Evolutionary conservation across 2,329 filamentous ascomycete species (phyloP).

Genomic region (Phialophora expanda): DNA sequence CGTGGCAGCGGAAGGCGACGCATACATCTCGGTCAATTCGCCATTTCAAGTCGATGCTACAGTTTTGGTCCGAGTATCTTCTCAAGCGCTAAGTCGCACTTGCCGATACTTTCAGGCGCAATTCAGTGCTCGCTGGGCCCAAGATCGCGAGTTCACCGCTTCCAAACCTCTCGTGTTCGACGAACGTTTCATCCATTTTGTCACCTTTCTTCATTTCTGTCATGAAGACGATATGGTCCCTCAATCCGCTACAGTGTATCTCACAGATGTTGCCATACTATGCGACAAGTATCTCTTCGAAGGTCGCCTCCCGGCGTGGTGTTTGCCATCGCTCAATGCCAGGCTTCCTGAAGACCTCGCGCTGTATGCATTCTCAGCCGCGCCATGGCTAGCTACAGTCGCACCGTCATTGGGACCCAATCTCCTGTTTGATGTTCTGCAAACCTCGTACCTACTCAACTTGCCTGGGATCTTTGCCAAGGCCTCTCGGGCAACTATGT

Average conservation of each 20-base stretch:
- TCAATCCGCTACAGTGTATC: not conserved
- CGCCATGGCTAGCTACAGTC: not conserved
- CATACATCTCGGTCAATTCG: not conserved
- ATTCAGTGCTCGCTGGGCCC: not conserved
- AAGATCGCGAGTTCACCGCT: not conserved
- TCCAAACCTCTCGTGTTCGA: not conserved
- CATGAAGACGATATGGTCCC: not conserved
- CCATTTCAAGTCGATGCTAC: not conserved
- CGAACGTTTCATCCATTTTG: not conserved
- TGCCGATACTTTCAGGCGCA: not conserved
- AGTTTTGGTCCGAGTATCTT: slow-evolving; percentile 1
- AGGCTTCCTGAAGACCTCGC: not conserved
- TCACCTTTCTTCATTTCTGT: slow-evolving; percentile 4
- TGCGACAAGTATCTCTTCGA: slow-evolving; percentile 13
- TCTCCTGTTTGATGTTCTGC: not conserved
- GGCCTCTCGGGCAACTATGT: slow-evolving; percentile 11
- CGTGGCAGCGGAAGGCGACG: slow-evolving; percentile 4
- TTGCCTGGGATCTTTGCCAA: not conserved
- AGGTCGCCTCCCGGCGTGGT: slow-evolving; percentile 1
- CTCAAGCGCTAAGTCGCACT: not conserved
- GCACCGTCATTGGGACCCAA: too few species aligned
- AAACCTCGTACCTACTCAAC: slow-evolving; percentile 1
- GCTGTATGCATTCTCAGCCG: not conserved
- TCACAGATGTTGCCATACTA: not conserved
- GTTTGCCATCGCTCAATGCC: not conserved